Evolutionary conservation across 257 asterid species (phyloP).

Genomic region (Ilex aquifolium): DNA sequence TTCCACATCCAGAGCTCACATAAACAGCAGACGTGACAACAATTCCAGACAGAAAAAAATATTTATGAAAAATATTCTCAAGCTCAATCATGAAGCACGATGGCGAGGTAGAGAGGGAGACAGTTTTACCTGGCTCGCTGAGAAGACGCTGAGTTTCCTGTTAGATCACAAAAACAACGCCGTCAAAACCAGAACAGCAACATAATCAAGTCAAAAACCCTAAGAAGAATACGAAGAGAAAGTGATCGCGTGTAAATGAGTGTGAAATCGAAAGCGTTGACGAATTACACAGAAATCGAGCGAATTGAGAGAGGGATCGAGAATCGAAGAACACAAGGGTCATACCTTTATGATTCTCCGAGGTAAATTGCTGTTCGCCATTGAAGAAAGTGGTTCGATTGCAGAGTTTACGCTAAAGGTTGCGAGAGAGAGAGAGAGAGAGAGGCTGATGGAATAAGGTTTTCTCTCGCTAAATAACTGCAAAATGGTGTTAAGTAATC

Average conservation of each 20-base stretch:
- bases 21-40: background rate
- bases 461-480: background rate
- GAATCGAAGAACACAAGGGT: conserved; percentile 23
- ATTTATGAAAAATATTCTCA: background rate
- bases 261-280: background rate
- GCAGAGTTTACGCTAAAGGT: conserved; percentile 22
- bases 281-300: conserved; percentile 21
- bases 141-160: conserved; percentile 74
- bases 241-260: too few species aligned
- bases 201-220: too few species aligned
- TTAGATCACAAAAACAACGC: too few species aligned
- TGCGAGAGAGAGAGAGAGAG: background rate
- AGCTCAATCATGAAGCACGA: background rate
- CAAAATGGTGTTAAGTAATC: background rate
- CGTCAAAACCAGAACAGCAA: too few species aligned
- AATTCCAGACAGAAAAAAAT: background rate
- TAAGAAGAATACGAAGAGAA: too few species aligned
- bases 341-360: conserved; percentile 71
- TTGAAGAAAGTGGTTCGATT: conserved; percentile 24
- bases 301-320: conserved; percentile 43
- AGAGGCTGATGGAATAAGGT: background rate
- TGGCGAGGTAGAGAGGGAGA: background rate
- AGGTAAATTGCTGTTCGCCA: conserved; percentile 60
- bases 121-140: conserved; percentile 83
- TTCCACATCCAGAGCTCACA: too few species aligned